Evolutionary conservation across 768 basidiomycete genomes (phyloP), one percentile per base, ranked within the genome.

Genomic region (Amanita brunnescens): DNA sequence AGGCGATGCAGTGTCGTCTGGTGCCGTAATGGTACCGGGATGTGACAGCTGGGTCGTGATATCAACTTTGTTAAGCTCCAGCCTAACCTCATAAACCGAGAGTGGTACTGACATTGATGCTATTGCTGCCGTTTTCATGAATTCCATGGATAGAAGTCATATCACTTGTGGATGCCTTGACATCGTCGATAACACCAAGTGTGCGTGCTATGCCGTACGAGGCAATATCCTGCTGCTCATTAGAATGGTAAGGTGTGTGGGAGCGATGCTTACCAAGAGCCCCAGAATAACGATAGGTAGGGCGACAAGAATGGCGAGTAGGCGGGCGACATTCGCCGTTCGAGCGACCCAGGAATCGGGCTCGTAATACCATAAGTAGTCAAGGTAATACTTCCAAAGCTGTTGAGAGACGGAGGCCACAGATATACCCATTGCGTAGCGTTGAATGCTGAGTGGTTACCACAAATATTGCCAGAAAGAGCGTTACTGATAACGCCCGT

Each of bases 171-270:
- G 85, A 83, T 0, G 86, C 84, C 62, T 82, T 83, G 47, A 82
- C 80, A 54, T 78, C 77, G 64, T 88, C 87, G 55, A 87, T 76
- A 48, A 87, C 75, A 30, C 87, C 88, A 46, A 91, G 74, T 5
- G 87, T 90, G 52, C 88, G 82, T 10, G 85, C 89, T 61, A 91
- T 86, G 52, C 82, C 79, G 59, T 91, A 91, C 16, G 89, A 87
- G 2, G 80, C 72, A 49, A 91, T 79, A 63, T 91, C 88, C 88
- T 91, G 21, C 6, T 56, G n/a, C 38, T 46, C 32, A 26, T 41
- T 13, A 44, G 40, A 16, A 40, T 43, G 21, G 55, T 50, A 47
- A 38, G 33, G 39, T 45, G 47, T 40, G 39, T 54, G 44, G 37
- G 54, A 42, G 53, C 32, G 54, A 38, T 49, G 55, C 80, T 52